Base-by-base conservation (phyloP, 2,329 filamentous ascomycete species). In the Alternaria solani region DNA sequence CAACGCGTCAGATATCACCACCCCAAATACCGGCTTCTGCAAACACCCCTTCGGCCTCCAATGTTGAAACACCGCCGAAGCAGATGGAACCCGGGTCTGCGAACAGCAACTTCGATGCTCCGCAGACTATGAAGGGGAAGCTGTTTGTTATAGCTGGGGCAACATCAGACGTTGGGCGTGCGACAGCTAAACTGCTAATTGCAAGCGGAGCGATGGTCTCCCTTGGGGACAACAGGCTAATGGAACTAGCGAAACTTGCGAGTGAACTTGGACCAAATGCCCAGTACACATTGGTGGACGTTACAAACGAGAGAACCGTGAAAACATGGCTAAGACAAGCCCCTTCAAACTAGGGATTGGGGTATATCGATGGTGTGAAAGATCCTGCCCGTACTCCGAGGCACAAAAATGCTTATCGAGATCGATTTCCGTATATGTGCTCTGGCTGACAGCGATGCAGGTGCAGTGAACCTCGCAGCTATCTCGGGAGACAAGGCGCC, bases 401-500 rank as follows among this genome's bases (percentile, higher is more conserved):
- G 30, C 46, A 48, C 30, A 20, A 36, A 48, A n/a, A 5, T 25
- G 46, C 20, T 12, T 36, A 34, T 6, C 18, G 12, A 36, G 34
- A 1, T 25, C 28, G 18, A 48, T 8, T 78, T 36, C 23, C 26
- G 34, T 11, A 44, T n/a, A 16, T 23, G 30, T 47, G 32, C 38
- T 59, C 2, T 25, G 62, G 18, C 28, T 43, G 46, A 48, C 30
- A 11, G 34, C 6, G 3, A 48, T n/a, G 16, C 12, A 55, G 55
- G 59, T 23, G 55, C 54, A 11, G 61, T 60, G 2, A 63, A 57
- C 18, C 53, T 55, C 28, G 79, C 80, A 6, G 84, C 84, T 34
- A 68, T 81, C 43, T 82, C 84, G 63, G 72, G 75, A 55, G 67
- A 66, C 1, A 49, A 71, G 1, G 67, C 54, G 5, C 54, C 57